A percentile compares a stretch with the other conserved stretches of the same genome.
phyloP scores from a whole-genome alignment of 148 eudicot species.

The Oxyria digyna region DNA sequence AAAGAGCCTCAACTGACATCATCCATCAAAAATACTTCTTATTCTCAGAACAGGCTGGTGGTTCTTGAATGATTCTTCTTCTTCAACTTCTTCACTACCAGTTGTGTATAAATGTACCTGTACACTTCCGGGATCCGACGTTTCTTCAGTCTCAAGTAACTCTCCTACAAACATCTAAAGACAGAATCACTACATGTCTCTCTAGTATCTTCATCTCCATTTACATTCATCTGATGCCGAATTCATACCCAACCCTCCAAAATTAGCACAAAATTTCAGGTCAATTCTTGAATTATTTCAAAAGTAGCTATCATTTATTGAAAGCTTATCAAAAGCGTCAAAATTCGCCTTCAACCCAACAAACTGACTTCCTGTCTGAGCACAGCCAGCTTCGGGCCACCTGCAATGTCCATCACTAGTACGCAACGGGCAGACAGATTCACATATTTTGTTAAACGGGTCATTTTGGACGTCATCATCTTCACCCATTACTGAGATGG shows the following conservation, averaged over 20 bases:
- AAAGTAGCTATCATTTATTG: constrained; percentile 84
- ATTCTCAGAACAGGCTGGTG: not conserved
- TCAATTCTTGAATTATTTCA: constrained; percentile 11
- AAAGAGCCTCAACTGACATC: not conserved
- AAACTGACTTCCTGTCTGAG: constrained; percentile 81
- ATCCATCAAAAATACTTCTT: not conserved
- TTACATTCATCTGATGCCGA: not conserved
- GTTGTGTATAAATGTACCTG: constrained; percentile 6
- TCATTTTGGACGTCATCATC: constrained; percentile 40
- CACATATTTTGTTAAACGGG: constrained; percentile 54
- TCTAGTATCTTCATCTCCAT: constrained; percentile 5
- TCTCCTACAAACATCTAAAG: not conserved
- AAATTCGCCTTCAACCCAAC: constrained; percentile 81
- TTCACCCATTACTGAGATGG: constrained; percentile 36
- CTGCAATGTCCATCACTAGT: constrained; percentile 66
- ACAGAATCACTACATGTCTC: not conserved
- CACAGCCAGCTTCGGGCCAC: constrained; percentile 96
- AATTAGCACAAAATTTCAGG: constrained; percentile 13
- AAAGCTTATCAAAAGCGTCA: constrained; percentile 89
- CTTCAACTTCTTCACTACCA: constrained; percentile 4
- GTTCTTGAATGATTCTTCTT: not conserved
- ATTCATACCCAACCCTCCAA: not conserved
- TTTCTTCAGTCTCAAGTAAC: constrained; percentile 5
- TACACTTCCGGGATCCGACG: not conserved
- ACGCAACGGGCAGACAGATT: constrained; percentile 70